phyloP scores from a whole-genome alignment of 306 rosid species.

The Castanea sativa region DNA sequence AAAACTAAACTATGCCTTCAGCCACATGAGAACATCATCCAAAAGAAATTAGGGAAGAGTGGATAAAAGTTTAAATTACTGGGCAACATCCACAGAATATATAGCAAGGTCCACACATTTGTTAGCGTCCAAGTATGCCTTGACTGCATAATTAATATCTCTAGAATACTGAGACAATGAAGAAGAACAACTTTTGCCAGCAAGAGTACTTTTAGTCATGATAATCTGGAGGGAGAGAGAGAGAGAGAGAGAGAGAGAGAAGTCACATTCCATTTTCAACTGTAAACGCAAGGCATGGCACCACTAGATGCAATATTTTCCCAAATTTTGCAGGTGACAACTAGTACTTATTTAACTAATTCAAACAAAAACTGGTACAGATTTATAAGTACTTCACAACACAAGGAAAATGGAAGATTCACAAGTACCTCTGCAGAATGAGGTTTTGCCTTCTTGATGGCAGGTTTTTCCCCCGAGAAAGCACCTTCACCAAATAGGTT shows the following conservation, averaged over 20 bases:
- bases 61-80: not conserved
- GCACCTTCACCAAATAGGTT: conserved; percentile 89
- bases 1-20: not conserved
- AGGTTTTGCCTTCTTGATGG: conserved; percentile 65
- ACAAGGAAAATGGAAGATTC: conserved; percentile 1
- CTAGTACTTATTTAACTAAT: not conserved
- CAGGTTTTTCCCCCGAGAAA: conserved; percentile 77
- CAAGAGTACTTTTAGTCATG: not conserved
- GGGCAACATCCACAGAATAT: not conserved
- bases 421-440: conserved; percentile 80
- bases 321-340: not conserved
- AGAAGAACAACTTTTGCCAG: not conserved
- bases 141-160: not conserved
- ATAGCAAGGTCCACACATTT: not conserved
- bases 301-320: not conserved
- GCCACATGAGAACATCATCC: not conserved
- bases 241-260: not conserved
- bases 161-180: not conserved
- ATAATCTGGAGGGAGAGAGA: not conserved
- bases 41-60: not conserved
- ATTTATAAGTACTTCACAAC: not conserved
- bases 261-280: too few species aligned
- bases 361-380: not conserved
- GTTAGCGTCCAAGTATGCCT: not conserved
- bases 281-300: not conserved